Evolutionary conservation across 2,329 filamentous ascomycete species (phyloP), one percentile per base, ranked within the genome.

Genomic region (Colletotrichum paranaense): DNA sequence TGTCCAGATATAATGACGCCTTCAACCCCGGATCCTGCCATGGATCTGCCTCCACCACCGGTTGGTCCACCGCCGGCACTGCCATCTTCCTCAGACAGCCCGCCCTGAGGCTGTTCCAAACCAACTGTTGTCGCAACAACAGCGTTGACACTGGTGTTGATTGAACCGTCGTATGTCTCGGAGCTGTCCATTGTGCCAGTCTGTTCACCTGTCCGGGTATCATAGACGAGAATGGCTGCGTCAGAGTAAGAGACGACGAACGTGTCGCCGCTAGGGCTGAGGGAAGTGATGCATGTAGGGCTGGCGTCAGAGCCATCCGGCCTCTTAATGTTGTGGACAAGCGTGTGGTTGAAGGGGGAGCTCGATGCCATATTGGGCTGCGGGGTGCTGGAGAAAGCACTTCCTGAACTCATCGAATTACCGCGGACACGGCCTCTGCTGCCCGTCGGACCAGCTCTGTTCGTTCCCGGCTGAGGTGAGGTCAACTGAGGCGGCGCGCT

Each of bases 1-100:
- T 99, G 96, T 76, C 97, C 97, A 74, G 94, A 97, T 76, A 99
- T 98, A 72, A 99, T 94, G 26, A 97, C 94, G 14, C 97, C 97
- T 82, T 98, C 95, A 1, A 98, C 92, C 42, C 93, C 93, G 69
- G 93, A 94, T 64, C 92, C 93, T 8, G 92, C 92, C 84, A 88
- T 88, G 0, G 86, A 86, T 38, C 88, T 85, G 46, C 88, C 86
- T 28, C 94, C 94, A 12, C 91, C 42, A 22, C 42, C 90, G 0
- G 97, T 98, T 6, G 96, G 95, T 1, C 95, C 95, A 56, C 93
- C 93, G 1, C 94, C 89, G 7, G 91, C 86, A 30, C 62, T 35
- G n/a, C 81, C 82, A 75, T 97, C 94, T 70, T 97, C 94, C 38
- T 95, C 93, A 68, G 92, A 89, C 3, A 93, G 84, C 38, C 91